phyloP scores from a whole-genome alignment of 1,139 yeast genomes.

The Petasospora fabianii region DNA sequence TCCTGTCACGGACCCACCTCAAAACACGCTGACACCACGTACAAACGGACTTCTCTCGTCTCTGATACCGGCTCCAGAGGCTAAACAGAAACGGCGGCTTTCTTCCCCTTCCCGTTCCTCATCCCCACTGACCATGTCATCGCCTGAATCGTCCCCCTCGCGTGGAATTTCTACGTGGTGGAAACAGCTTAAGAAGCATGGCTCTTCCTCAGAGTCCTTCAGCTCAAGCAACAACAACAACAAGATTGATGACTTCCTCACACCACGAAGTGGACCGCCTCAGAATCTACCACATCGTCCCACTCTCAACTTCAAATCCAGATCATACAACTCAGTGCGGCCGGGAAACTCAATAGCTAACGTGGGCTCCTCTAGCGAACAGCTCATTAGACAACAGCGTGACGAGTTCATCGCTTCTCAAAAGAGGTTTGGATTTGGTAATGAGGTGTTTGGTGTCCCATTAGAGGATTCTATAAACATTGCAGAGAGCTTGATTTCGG shows the following conservation, averaged over 20 bases:
- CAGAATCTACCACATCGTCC: conserved; percentile 35
- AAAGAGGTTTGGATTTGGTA: conserved; percentile 31
- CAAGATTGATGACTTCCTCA: conserved; percentile 17
- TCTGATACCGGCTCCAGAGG: too few relatives aligned
- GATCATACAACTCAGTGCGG: conserved; percentile 48
- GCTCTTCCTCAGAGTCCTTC: conserved; percentile 21
- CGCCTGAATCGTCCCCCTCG: conserved; percentile 24
- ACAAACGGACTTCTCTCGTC: too few relatives aligned
- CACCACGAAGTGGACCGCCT: conserved; percentile 16
- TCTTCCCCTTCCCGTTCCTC: background rate
- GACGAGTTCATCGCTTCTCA: conserved; percentile 45
- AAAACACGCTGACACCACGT: conserved; percentile 1
- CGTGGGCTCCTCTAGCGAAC: conserved; percentile 24
- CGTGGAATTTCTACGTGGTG: conserved; percentile 25
- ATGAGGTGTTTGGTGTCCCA: conserved; percentile 79
- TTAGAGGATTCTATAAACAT: conserved; percentile 64
- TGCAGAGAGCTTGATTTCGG: conserved; percentile 73
- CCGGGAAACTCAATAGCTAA: conserved; percentile 27
- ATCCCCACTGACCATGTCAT: conserved; percentile 12
- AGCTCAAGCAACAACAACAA: conserved; percentile 7
- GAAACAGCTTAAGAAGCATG: conserved; percentile 25
- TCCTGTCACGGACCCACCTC: conserved; percentile 1
- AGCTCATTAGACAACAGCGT: conserved; percentile 47
- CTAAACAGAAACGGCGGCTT: too few relatives aligned
- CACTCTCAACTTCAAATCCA: conserved; percentile 44